Evolutionary conservation across 176 grass and related monocot genomes (phyloP).

Genomic region (Saccharum officinarum): DNA sequence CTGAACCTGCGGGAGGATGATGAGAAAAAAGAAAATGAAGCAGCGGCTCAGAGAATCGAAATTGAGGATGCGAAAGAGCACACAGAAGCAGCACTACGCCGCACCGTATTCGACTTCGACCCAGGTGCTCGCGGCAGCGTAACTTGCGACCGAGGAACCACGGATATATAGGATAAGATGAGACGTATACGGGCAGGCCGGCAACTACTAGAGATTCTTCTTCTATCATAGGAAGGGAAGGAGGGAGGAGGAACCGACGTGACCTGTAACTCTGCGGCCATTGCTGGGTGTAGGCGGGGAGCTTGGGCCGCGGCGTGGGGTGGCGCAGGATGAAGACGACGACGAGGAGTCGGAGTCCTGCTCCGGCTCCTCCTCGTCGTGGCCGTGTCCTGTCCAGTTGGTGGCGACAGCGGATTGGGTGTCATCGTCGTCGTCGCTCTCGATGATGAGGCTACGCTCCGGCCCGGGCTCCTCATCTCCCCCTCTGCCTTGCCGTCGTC

Average conservation of each 20-base stretch:
- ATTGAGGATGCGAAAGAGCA: background rate
- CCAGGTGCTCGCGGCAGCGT: background rate
- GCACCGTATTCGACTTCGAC: background rate
- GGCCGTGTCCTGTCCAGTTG: background rate
- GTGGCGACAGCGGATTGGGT: conserved; percentile 6
- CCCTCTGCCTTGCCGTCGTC: background rate
- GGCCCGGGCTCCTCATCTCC: conserved; percentile 57
- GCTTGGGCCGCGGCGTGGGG: conserved; percentile 17
- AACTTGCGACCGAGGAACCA: background rate
- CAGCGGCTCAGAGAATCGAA: too few species aligned
- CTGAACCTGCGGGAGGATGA: background rate
- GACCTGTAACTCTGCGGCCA: conserved; percentile 99
- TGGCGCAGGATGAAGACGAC: conserved; percentile 55
- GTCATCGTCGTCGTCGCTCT: conserved; percentile 68
- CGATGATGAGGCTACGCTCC: conserved; percentile 57
- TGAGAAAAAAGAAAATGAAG: too few species aligned
- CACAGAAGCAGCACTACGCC: background rate
- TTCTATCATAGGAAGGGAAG: background rate
- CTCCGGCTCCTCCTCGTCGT: background rate
- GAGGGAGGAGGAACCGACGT: background rate
- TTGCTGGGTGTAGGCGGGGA: conserved; percentile 63
- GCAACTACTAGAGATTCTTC: background rate
- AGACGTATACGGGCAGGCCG: background rate
- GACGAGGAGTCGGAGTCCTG: conserved; percentile 34
- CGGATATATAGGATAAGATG: background rate